Conservation (phyloP, 2,329 filamentous ascomycete species). For the Diaporthe vaccinii region DNA sequence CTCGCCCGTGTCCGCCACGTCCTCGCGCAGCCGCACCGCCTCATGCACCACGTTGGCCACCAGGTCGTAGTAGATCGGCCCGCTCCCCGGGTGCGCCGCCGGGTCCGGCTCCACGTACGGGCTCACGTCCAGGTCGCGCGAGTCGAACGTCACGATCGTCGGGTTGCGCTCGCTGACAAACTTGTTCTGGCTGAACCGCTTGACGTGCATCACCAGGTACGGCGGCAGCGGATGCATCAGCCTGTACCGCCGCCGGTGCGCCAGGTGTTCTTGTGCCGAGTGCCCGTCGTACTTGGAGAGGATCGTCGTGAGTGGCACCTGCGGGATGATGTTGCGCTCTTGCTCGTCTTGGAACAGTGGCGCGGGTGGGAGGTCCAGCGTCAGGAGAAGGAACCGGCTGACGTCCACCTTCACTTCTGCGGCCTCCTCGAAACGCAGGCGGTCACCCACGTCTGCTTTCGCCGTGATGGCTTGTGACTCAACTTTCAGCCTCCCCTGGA, state of each 20-base stretch:
- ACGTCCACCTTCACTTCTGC: constrained; percentile 82
- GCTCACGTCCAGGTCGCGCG: constrained; percentile 83
- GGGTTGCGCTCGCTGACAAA: constrained; percentile 97
- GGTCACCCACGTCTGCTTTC: constrained; percentile 87
- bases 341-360: constrained; percentile 97
- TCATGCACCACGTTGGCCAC: constrained; percentile 95
- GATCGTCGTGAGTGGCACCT: constrained; percentile 85
- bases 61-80: constrained; percentile 94
- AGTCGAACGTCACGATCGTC: constrained; percentile 97
- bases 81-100: constrained; percentile 74
- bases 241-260: constrained; percentile 89
- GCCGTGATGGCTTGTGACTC: constrained; percentile 95
- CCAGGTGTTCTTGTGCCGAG: constrained; percentile 87
- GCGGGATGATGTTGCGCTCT: constrained; percentile 95
- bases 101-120: constrained; percentile 94
- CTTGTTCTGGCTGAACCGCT: constrained; percentile 96
- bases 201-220: constrained; percentile 93
- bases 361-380: constrained; percentile 90
- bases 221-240: constrained; percentile 92
- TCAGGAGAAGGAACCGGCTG: constrained; percentile 89
- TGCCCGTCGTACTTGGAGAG: constrained; percentile 94
- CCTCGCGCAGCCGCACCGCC: constrained; percentile 81
- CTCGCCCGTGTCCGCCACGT: constrained; percentile 91
- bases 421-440: constrained; percentile 92
- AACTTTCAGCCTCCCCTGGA: constrained; percentile 92